Evolutionary conservation across 164 flowering plant genomes (phyloP).

Genomic region (Dillenia suffruticosa): DNA sequence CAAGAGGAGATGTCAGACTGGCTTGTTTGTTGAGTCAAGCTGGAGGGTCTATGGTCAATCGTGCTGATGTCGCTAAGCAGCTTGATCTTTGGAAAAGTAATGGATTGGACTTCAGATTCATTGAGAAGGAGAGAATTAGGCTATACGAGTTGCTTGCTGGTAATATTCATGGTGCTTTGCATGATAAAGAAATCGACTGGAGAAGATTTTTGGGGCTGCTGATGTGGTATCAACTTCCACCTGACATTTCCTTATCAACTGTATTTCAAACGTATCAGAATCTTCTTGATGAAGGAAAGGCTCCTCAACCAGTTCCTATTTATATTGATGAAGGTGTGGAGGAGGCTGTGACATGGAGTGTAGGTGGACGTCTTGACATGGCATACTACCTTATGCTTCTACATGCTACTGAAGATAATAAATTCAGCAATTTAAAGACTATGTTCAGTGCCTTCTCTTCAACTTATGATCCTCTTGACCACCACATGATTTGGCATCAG

Average conservation of each 20-base stretch:
- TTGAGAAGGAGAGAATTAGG: slow-evolving; percentile 74
- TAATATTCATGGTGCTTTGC: slow-evolving; percentile 64
- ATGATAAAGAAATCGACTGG: slow-evolving; percentile 68
- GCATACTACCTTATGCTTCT: slow-evolving; percentile 94
- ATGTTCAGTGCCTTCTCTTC: slow-evolving; percentile 97
- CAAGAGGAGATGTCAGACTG: slow-evolving; percentile 87
- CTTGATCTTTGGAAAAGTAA: slow-evolving; percentile 78
- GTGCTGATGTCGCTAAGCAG: slow-evolving; percentile 71
- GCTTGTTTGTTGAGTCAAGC: slow-evolving; percentile 94
- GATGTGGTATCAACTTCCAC: slow-evolving; percentile 93
- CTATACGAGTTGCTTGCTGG: slow-evolving; percentile 89
- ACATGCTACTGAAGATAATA: slow-evolving; percentile 56
- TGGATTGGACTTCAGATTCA: slow-evolving; percentile 82
- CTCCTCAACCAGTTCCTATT: slow-evolving; percentile 81
- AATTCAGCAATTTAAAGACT: slow-evolving; percentile 51
- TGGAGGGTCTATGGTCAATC: slow-evolving; percentile 79
- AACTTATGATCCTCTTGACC: slow-evolving; percentile 89
- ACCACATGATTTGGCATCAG: slow-evolving; percentile 99
- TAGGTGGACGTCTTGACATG: slow-evolving; percentile 57
- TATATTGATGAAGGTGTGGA: slow-evolving; percentile 79
- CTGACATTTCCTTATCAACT: slow-evolving; percentile 55
- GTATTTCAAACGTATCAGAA: slow-evolving; percentile 61
- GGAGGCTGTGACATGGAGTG: slow-evolving; percentile 28
- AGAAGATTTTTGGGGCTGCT: slow-evolving; percentile 85
- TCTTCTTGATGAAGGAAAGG: slow-evolving; percentile 62